Evolutionary conservation across 768 basidiomycete species (phyloP).

Genomic region (Leccinum subgranulosum): DNA sequence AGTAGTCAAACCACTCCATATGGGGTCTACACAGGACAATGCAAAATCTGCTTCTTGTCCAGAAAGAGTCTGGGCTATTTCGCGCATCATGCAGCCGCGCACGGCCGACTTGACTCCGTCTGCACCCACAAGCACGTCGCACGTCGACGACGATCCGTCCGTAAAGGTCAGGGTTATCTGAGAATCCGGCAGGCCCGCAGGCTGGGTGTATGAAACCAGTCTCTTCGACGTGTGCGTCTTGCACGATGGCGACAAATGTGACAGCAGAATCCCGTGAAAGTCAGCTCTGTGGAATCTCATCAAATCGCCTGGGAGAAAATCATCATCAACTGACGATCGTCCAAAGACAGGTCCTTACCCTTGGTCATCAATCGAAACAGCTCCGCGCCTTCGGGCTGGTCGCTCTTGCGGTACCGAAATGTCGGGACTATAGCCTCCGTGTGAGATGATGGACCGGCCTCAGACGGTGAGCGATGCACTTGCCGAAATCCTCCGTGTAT

Average conservation of each 20-base stretch:
- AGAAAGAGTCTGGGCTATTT: constrained; percentile 30
- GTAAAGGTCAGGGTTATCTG: constrained; percentile 51
- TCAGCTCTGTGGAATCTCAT: constrained; percentile 65
- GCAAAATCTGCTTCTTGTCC: constrained; percentile 40
- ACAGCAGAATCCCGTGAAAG: constrained; percentile 60
- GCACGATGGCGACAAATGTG: constrained; percentile 44
- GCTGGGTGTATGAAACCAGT: constrained; percentile 53
- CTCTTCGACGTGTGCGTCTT: constrained; percentile 55
- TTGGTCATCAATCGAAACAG: constrained; percentile 56
- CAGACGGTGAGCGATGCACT: background rate
- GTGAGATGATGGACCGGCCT: background rate
- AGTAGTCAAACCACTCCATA: constrained; percentile 56
- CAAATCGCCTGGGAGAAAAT: constrained; percentile 39
- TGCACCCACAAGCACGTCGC: constrained; percentile 66
- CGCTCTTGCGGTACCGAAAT: constrained; percentile 59
- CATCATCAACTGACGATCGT: background rate
- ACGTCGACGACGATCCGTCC: constrained; percentile 57
- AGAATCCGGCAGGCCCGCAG: constrained; percentile 25
- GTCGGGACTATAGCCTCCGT: constrained; percentile 40
- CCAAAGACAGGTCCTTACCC: constrained; percentile 35
- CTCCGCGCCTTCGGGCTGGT: constrained; percentile 49
- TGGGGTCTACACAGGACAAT: constrained; percentile 45
- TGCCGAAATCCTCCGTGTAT: constrained; percentile 23
- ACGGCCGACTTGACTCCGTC: constrained; percentile 62
- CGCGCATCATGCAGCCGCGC: constrained; percentile 35